Evolutionary conservation across 2,329 filamentous ascomycete species (phyloP).

Genomic region (Cordyceps militaris): DNA sequence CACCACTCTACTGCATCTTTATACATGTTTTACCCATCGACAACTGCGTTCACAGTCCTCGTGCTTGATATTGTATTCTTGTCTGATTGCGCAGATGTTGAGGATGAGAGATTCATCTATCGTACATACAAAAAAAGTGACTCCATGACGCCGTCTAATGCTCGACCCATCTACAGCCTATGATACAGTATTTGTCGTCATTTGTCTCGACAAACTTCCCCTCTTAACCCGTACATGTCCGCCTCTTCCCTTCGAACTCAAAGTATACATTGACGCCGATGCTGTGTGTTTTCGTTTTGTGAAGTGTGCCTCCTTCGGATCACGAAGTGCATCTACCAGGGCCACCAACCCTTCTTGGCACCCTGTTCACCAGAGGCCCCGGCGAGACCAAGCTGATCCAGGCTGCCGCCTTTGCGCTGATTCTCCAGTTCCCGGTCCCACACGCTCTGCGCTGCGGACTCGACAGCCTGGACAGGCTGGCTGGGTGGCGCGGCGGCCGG

Average conservation of each 20-base stretch:
- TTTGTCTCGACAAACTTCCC: constrained; percentile 23
- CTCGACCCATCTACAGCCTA: constrained; percentile 29
- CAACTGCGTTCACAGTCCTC: neutral
- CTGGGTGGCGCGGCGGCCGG: neutral
- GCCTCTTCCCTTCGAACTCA: neutral
- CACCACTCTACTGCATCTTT: too few species aligned
- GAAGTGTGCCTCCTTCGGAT: too few species aligned
- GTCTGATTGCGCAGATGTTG: constrained; percentile 5
- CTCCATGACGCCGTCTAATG: constrained; percentile 18
- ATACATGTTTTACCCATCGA: too few species aligned
- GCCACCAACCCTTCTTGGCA: constrained; percentile 45
- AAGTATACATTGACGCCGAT: constrained; percentile 10
- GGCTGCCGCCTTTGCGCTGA: constrained; percentile 42
- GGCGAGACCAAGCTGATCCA: constrained; percentile 43
- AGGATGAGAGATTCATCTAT: constrained; percentile 9
- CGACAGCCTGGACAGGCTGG: constrained; percentile 20
- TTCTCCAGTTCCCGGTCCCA: constrained; percentile 45
- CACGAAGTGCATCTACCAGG: constrained; percentile 22
- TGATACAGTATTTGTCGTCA: constrained; percentile 27
- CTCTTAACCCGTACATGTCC: neutral
- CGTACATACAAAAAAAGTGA: constrained; percentile 13
- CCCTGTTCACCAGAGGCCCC: constrained; percentile 20
- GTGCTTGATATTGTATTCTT: neutral
- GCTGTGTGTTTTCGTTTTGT: constrained; percentile 9
- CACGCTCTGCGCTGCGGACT: constrained; percentile 35